Evolutionary conservation across 148 eudicot species (phyloP).

Genomic region (Nepenthes gracilis): DNA sequence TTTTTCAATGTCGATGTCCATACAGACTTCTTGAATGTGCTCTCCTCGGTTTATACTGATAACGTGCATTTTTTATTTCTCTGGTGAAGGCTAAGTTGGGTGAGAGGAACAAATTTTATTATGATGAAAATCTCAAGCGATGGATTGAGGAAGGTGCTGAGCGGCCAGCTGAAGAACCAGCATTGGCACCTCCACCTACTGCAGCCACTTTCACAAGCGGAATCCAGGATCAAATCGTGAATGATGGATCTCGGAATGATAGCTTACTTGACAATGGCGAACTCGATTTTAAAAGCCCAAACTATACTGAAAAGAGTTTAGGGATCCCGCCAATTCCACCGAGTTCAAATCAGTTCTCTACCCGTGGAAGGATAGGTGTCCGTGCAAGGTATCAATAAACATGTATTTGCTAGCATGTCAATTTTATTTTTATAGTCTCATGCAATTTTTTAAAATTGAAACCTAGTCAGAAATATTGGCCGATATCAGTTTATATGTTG

Average conservation of each 20-base stretch:
- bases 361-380: slow-evolving; percentile 70
- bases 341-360: slow-evolving; percentile 57
- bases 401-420: neutral
- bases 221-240: slow-evolving; percentile 32
- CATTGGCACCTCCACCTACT: slow-evolving; percentile 73
- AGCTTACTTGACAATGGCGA: slow-evolving; percentile 24
- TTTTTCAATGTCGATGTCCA: neutral
- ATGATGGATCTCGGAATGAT: slow-evolving; percentile 22
- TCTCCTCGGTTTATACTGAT: too few relatives aligned
- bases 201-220: slow-evolving; percentile 44
- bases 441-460: too few relatives aligned
- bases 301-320: slow-evolving; percentile 25
- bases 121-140: slow-evolving; percentile 74
- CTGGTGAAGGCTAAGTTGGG: slow-evolving; percentile 74
- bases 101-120: slow-evolving; percentile 64
- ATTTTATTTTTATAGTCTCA: neutral
- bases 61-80: neutral
- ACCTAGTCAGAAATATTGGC: too few relatives aligned
- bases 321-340: slow-evolving; percentile 77
- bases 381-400: slow-evolving; percentile 48
- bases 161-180: slow-evolving; percentile 59
- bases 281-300: slow-evolving; percentile 30
- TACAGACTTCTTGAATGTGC: neutral
- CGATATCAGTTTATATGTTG: too few relatives aligned
- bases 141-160: slow-evolving; percentile 94